Percentiles rank a stretch among this genome's conserved stretches.
These are phyloP conservation scores for Skeletonema marinoi DNA, from an alignment of 108 stramenopile species.

Conservation along the genomic window DNA sequence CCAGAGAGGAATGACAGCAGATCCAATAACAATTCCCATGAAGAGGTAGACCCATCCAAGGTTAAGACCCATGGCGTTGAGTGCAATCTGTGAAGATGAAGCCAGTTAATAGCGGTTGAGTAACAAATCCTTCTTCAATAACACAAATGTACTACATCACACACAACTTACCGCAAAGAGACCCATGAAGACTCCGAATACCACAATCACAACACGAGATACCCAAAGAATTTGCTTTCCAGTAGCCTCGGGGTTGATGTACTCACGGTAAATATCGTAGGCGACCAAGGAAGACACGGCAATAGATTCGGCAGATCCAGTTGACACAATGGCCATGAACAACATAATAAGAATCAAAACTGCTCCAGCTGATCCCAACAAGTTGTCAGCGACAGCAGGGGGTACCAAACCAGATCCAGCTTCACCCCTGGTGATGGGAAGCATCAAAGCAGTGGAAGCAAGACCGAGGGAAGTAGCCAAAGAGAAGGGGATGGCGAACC, in stretches of 20 bases:
- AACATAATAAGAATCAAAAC: constrained; percentile 89
- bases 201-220: constrained; percentile 79
- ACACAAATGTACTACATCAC: background rate
- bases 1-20: constrained; percentile 91
- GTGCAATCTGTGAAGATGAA: constrained; percentile 26
- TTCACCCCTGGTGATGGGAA: constrained; percentile 80
- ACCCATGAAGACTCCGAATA: constrained; percentile 86
- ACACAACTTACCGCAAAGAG: constrained; percentile 47
- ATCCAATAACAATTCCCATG: constrained; percentile 93
- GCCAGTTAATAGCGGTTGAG: background rate
- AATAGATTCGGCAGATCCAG: constrained; percentile 91
- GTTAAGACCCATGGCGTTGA: constrained; percentile 57
- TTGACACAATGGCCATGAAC: constrained; percentile 95
- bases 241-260: constrained; percentile 89
- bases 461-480: constrained; percentile 93
- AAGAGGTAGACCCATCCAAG: constrained; percentile 96
- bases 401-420: constrained; percentile 91
- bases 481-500: constrained; percentile 91
- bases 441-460: constrained; percentile 86
- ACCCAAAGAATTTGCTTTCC: constrained; percentile 85
- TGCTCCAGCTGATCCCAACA: constrained; percentile 80
- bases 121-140: background rate
- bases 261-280: constrained; percentile 92
- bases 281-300: constrained; percentile 90
- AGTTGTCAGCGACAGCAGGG: constrained; percentile 85